phyloP scores from a whole-genome alignment of 805 yeast genomes.

The Priceomyces carsonii region DNA sequence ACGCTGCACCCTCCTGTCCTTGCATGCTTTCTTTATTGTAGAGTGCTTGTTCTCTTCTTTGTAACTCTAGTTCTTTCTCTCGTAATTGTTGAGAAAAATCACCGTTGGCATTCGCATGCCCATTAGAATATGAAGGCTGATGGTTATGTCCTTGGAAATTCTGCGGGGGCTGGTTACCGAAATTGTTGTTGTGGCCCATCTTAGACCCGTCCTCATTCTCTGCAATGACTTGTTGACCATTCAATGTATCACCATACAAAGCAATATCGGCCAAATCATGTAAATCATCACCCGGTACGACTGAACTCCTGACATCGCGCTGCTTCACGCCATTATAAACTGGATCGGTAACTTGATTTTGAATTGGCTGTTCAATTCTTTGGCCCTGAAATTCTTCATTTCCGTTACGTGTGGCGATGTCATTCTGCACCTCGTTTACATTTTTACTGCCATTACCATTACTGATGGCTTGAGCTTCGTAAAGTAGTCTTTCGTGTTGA shows the following conservation, averaged over 20 bases:
- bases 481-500: not conserved
- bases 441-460: constrained; percentile 1
- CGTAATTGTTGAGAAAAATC: constrained; percentile 15
- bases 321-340: too few relatives aligned
- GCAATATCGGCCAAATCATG: constrained; percentile 41
- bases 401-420: too few relatives aligned
- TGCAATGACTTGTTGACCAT: constrained; percentile 22
- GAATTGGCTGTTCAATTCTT: too few relatives aligned
- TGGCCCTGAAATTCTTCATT: too few relatives aligned
- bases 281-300: constrained; percentile 23
- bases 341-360: too few relatives aligned
- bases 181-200: not conserved
- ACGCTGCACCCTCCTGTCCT: constrained; percentile 2
- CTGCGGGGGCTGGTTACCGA: not conserved
- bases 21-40: constrained; percentile 14
- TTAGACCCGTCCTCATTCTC: not conserved
- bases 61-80: constrained; percentile 26
- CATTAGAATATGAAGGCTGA: constrained; percentile 1
- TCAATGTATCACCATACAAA: constrained; percentile 34
- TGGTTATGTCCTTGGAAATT: not conserved
- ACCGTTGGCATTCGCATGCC: constrained; percentile 5
- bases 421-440: too few relatives aligned
- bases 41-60: constrained; percentile 27
- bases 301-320: constrained; percentile 17
- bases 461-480: not conserved